Conservation (phyloP, 2,329 filamentous ascomycete genomes). For the Gaeumannomyces tritici region DNA sequence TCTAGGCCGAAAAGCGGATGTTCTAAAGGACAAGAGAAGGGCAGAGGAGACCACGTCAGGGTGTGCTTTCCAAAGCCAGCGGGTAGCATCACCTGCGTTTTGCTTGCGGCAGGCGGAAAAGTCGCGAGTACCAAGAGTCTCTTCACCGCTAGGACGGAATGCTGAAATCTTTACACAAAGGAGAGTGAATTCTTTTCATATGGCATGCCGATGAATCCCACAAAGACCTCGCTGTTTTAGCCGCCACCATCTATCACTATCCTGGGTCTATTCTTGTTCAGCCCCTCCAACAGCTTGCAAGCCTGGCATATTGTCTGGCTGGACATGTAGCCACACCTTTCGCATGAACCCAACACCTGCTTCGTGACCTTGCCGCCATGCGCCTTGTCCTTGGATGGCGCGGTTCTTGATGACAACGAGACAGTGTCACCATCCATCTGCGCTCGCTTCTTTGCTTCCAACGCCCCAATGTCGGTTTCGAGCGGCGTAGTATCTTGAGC, state of each 20-base stretch:
- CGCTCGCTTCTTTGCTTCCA: conserved; percentile 24
- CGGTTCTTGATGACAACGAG: conserved; percentile 13
- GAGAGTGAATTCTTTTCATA: not conserved
- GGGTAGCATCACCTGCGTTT: not conserved
- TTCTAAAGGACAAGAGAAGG: conserved; percentile 3
- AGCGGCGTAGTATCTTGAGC: conserved; percentile 50
- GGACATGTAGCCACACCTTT: conserved; percentile 88
- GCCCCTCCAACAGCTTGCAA: conserved; percentile 75
- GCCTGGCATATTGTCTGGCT: conserved; percentile 93
- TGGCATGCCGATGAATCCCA: not conserved
- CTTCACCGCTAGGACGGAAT: not conserved
- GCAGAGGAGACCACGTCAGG: conserved; percentile 19
- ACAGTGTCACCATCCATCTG: conserved; percentile 14
- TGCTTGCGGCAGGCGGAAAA: not conserved
- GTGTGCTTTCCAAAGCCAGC: not conserved
- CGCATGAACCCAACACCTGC: conserved; percentile 74
- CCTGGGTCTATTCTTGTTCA: conserved; percentile 70
- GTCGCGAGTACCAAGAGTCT: not conserved
- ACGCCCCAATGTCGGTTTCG: conserved; percentile 57
- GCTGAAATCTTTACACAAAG: not conserved
- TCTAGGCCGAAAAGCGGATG: conserved; percentile 44
- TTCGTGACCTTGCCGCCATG: conserved; percentile 30
- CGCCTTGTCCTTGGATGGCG: conserved; percentile 7
- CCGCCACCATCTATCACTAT: conserved; percentile 30
- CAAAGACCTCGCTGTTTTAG: conserved; percentile 19